These are phyloP conservation scores for Trametes cingulata DNA, from an alignment of 768 basidiomycete genomes.

Conservation along the genomic window DNA sequence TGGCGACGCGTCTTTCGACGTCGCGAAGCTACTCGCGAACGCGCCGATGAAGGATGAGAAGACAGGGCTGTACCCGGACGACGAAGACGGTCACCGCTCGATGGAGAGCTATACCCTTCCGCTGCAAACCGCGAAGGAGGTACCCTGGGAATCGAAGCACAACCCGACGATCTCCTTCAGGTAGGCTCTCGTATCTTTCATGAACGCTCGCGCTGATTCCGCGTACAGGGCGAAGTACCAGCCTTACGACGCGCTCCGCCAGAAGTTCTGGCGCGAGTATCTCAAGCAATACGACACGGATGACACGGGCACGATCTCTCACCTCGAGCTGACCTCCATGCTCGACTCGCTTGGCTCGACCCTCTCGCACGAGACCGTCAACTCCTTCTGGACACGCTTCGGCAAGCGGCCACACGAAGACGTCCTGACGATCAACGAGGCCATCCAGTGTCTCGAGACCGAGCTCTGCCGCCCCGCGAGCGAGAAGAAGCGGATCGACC, in stretches of 20 bases:
- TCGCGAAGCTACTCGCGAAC: slow-evolving; percentile 58
- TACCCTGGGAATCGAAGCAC: slow-evolving; percentile 71
- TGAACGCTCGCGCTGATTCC: slow-evolving; percentile 12
- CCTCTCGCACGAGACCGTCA: slow-evolving; percentile 73
- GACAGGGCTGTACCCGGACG: slow-evolving; percentile 55
- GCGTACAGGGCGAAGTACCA: slow-evolving; percentile 83
- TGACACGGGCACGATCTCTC: slow-evolving; percentile 71
- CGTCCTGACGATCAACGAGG: slow-evolving; percentile 77
- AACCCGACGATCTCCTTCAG: slow-evolving; percentile 68
- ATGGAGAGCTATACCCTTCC: slow-evolving; percentile 77
- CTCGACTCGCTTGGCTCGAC: slow-evolving; percentile 97
- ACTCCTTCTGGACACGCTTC: slow-evolving; percentile 76
- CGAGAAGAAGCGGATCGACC: slow-evolving; percentile 69
- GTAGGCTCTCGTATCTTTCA: slow-evolving; percentile 38
- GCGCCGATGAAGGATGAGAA: slow-evolving; percentile 51
- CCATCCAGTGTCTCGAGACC: slow-evolving; percentile 81
- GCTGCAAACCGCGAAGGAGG: slow-evolving; percentile 60
- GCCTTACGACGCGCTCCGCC: slow-evolving; percentile 88
- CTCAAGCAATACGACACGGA: slow-evolving; percentile 89
- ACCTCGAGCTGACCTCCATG: slow-evolving; percentile 90
- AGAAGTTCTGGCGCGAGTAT: slow-evolving; percentile 89
- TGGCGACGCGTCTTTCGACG: slow-evolving; percentile 72
- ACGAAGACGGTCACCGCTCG: slow-evolving; percentile 52
- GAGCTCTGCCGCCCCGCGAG: slow-evolving; percentile 73
- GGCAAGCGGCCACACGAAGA: slow-evolving; percentile 64